phyloP scores from a whole-genome alignment of 106 monocot species.

The Dioscorea alata region DNA sequence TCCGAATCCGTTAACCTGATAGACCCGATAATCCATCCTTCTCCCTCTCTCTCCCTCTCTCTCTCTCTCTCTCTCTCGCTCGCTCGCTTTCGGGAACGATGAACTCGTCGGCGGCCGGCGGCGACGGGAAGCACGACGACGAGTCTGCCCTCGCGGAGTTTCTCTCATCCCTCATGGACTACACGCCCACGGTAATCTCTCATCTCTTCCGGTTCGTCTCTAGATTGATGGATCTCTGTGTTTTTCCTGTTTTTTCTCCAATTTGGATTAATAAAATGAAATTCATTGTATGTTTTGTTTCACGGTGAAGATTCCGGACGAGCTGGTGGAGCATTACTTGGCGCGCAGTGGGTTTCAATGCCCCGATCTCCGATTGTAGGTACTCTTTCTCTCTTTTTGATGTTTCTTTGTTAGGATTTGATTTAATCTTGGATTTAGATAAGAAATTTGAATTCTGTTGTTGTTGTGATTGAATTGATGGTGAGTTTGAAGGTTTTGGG shows the following conservation, averaged over 20 bases:
- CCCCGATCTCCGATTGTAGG: constrained; percentile 87
- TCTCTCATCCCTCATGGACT: constrained; percentile 94
- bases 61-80: too few species aligned
- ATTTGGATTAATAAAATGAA: not conserved
- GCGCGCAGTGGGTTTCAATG: constrained; percentile 83
- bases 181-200: constrained; percentile 67
- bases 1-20: too few species aligned
- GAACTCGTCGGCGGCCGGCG: constrained; percentile 18
- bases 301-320: constrained; percentile 69
- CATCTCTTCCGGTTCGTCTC: constrained; percentile 4
- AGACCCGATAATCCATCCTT: too few species aligned
- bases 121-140: constrained; percentile 72
- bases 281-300: not conserved
- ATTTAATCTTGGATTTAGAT: too few species aligned
- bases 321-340: constrained; percentile 94
- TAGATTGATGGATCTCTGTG: not conserved
- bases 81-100: not conserved
- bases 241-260: not conserved
- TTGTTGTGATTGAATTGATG: too few species aligned
- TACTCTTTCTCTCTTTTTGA: constrained; percentile 1
- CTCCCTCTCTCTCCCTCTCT: too few species aligned
- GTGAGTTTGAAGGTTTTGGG: too few species aligned
- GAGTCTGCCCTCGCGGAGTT: constrained; percentile 87
- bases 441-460: too few species aligned
- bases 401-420: too few species aligned